Conservation (phyloP, 1,139 yeast species). For the Pichia sp. region DNA sequence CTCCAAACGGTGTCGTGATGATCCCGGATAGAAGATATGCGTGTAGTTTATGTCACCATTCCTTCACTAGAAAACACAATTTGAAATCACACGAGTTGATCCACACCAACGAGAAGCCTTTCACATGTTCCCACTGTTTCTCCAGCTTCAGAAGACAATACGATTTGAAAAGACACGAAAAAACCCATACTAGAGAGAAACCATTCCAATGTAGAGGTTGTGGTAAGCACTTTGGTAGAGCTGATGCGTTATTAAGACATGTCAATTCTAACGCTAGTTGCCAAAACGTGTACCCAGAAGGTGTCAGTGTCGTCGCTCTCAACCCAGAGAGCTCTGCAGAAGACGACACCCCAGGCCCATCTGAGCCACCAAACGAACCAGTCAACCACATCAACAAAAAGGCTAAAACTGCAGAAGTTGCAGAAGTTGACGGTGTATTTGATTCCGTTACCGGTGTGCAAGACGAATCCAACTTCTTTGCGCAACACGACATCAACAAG, state of each 20-base stretch:
- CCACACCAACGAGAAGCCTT: conserved; percentile 68
- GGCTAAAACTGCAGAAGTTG: background rate
- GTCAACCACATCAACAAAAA: background rate
- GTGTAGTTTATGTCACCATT: conserved; percentile 60
- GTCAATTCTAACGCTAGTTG: conserved; percentile 37
- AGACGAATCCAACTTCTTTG: conserved; percentile 13
- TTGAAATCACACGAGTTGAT: conserved; percentile 71
- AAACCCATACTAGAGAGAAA: conserved; percentile 74
- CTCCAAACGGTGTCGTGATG: too few species aligned
- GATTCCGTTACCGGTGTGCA: background rate
- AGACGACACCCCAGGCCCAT: too few species aligned
- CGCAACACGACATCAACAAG: conserved; percentile 4
- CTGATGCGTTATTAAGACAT: conserved; percentile 72
- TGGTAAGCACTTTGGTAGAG: conserved; percentile 67
- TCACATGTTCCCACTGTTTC: conserved; percentile 61
- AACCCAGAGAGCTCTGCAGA: too few species aligned
- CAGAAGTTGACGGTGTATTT: background rate
- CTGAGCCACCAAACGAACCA: too few species aligned
- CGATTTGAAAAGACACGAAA: conserved; percentile 73
- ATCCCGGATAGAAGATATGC: conserved; percentile 36
- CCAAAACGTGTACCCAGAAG: conserved; percentile 9
- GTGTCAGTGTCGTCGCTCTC: too few species aligned
- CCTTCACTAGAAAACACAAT: conserved; percentile 70
- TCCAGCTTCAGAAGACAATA: conserved; percentile 68
- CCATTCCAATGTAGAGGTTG: conserved; percentile 65